These are phyloP conservation scores for Parathielavia appendiculata DNA, from an alignment of 495 filamentous ascomycete species.

Conservation along the genomic window DNA sequence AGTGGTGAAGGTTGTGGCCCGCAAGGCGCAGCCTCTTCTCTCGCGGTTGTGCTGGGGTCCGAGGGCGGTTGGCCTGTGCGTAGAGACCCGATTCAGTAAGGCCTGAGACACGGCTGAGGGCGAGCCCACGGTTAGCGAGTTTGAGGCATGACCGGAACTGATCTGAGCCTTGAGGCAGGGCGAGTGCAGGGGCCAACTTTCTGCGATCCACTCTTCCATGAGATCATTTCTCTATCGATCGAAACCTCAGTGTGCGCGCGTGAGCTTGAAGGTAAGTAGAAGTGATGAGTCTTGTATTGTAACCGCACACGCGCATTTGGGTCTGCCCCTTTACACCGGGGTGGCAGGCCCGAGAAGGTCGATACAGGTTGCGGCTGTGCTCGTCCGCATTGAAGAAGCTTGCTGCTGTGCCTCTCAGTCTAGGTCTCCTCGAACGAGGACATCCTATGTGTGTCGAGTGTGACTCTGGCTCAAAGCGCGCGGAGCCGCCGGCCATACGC, in stretches of 20 bases:
- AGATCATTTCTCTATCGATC: too few relatives aligned
- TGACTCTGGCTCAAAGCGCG: not conserved
- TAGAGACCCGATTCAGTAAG: slow-evolving; percentile 27
- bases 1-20: slow-evolving; percentile 1
- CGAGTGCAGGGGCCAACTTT: slow-evolving; percentile 21
- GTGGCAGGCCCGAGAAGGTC: not conserved
- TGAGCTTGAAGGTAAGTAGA: too few relatives aligned
- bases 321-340: not conserved
- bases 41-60: slow-evolving; percentile 13
- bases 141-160: slow-evolving; percentile 37
- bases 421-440: not conserved
- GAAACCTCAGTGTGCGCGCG: too few relatives aligned
- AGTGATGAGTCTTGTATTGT: not conserved
- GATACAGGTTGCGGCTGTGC: not conserved
- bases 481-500: slow-evolving; percentile 10
- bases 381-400: not conserved
- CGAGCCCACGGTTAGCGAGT: slow-evolving; percentile 38
- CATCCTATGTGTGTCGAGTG: not conserved
- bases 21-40: slow-evolving; percentile 8
- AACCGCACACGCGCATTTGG: not conserved
- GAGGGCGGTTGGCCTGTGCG: slow-evolving; percentile 18
- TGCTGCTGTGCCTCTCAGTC: not conserved
- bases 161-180: slow-evolving; percentile 30
- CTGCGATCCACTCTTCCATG: not conserved
- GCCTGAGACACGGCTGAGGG: slow-evolving; percentile 39